Conservation (phyloP, 352 stramenopile genomes). For the Phytophthora pini region DNA sequence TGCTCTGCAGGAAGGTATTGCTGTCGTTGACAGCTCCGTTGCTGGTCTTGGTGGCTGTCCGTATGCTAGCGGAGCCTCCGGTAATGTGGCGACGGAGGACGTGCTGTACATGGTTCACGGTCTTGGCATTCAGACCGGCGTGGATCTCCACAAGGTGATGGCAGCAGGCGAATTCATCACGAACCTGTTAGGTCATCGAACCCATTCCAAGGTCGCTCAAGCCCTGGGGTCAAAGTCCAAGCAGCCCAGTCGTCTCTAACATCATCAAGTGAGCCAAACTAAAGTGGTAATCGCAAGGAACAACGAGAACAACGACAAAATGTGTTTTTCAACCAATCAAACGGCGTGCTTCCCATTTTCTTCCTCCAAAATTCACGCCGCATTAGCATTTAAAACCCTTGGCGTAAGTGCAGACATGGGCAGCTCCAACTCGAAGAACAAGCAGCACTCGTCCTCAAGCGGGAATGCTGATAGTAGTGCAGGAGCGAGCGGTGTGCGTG, state of each 20-base stretch:
- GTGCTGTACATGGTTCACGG: slow-evolving; percentile 98
- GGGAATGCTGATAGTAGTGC: neutral
- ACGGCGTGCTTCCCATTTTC: slow-evolving; percentile 3
- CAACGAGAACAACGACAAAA: neutral
- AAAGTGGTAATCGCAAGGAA: slow-evolving; percentile 10
- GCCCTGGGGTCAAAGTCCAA: slow-evolving; percentile 52
- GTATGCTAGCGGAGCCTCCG: slow-evolving; percentile 95
- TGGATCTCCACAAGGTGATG: slow-evolving; percentile 94
- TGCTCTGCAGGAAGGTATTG: slow-evolving; percentile 85
- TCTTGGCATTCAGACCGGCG: slow-evolving; percentile 94
- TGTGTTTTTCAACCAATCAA: slow-evolving; percentile 25
- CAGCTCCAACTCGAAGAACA: slow-evolving; percentile 66
- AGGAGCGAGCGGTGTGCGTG: slow-evolving; percentile 37
- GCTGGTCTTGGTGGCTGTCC: slow-evolving; percentile 96
- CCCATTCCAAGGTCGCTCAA: slow-evolving; percentile 89
- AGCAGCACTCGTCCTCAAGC: slow-evolving; percentile 28
- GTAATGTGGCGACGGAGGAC: slow-evolving; percentile 98
- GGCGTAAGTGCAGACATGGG: slow-evolving; percentile 41
- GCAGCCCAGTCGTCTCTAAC: slow-evolving; percentile 53
- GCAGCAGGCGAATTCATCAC: slow-evolving; percentile 91
- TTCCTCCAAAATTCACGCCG: neutral
- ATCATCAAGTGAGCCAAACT: slow-evolving; percentile 14
- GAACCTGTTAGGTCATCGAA: slow-evolving; percentile 70
- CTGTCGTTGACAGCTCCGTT: slow-evolving; percentile 95
- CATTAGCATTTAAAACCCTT: too few species aligned